A percentile compares a stretch with the other conserved stretches of the same genome.
Evolutionary conservation across 2,329 filamentous ascomycete species (phyloP).

Genomic region (Tolypocladium endophyticum): DNA sequence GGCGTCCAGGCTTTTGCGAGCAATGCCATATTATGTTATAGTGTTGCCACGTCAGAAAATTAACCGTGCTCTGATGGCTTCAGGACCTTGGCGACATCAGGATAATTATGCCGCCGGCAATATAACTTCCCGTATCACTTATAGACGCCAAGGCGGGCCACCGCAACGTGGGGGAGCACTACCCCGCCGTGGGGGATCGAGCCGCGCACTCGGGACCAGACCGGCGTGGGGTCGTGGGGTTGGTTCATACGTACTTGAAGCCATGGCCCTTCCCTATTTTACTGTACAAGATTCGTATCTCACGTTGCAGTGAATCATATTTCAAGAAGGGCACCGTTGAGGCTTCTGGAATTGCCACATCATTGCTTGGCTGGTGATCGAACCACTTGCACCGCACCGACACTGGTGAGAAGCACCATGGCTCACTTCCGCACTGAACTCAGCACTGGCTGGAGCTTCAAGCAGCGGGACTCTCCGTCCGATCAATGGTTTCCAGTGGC

Average conservation of each 20-base stretch:
- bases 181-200: background rate
- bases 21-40: background rate
- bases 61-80: background rate
- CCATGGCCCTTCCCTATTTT: background rate
- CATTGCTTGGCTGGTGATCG: background rate
- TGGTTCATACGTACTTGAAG: background rate
- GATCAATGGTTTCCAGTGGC: constrained; percentile 22
- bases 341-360: background rate
- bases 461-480: constrained; percentile 12
- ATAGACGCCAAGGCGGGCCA: background rate
- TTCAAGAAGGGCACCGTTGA: background rate
- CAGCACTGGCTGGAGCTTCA: constrained; percentile 15
- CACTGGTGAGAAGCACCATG: background rate
- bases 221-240: background rate
- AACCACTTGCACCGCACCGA: background rate
- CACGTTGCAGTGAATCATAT: background rate
- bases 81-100: background rate
- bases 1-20: background rate
- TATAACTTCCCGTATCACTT: background rate
- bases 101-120: background rate
- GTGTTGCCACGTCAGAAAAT: background rate
- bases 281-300: background rate
- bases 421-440: constrained; percentile 1
- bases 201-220: background rate
- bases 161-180: background rate